phyloP scores from a whole-genome alignment of 768 basidiomycete genomes.

The Trametes coccinea region DNA sequence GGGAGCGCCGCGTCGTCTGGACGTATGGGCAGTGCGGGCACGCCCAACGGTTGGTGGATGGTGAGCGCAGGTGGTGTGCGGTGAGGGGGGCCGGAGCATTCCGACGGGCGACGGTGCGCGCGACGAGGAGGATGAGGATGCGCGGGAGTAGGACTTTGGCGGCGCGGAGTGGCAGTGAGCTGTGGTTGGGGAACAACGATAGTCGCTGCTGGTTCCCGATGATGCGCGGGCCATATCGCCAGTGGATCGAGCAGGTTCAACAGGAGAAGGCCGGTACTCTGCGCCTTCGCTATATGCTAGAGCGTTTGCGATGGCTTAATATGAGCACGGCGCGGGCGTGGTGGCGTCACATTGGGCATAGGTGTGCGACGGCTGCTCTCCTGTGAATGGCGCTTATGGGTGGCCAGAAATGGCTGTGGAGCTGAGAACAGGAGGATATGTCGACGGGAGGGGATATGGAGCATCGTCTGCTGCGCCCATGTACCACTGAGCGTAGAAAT shows the following conservation, averaged over 20 bases:
- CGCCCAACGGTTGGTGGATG: neutral
- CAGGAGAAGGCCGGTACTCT: too few relatives aligned
- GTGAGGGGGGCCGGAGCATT: neutral
- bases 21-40: slow-evolving; percentile 17
- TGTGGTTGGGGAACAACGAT: neutral
- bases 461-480: too few relatives aligned
- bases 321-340: neutral
- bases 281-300: neutral
- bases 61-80: neutral
- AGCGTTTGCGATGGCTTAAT: neutral
- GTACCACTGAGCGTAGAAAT: too few relatives aligned
- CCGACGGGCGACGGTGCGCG: neutral
- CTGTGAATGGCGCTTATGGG: too few relatives aligned
- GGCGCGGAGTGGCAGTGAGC: neutral
- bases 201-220: neutral
- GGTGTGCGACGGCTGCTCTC: too few relatives aligned
- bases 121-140: neutral
- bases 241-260: too few relatives aligned
- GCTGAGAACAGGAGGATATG: too few relatives aligned
- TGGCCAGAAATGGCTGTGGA: too few relatives aligned
- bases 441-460: too few relatives aligned
- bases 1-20: slow-evolving; percentile 8
- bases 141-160: neutral
- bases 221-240: too few relatives aligned
- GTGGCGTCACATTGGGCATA: too few relatives aligned